Evolutionary conservation across 345 rosid species (phyloP).

Genomic region (Cardamine chenopodiifolia): DNA sequence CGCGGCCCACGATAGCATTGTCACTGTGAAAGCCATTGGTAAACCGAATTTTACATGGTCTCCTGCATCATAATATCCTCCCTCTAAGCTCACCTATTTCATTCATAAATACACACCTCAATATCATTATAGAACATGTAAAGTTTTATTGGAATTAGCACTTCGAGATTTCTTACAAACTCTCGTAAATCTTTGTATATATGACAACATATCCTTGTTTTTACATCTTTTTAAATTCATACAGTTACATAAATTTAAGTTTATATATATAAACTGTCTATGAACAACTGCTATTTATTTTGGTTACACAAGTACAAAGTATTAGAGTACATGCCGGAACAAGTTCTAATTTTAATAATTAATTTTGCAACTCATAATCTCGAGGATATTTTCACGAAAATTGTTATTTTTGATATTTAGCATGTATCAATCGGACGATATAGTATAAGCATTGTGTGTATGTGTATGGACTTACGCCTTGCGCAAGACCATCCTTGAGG

Average conservation of each 20-base stretch:
- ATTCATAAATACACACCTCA: constrained; percentile 20
- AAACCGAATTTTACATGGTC: constrained; percentile 92
- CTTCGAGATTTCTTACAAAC: background rate
- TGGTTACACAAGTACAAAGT: background rate
- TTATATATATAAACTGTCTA: too few relatives aligned
- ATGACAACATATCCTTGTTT: background rate
- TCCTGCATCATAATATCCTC: constrained; percentile 94
- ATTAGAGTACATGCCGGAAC: background rate
- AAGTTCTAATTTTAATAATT: background rate
- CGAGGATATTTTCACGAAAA: background rate
- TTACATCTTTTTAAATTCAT: background rate
- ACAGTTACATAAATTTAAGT: background rate
- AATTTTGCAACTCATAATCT: background rate
- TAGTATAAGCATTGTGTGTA: background rate
- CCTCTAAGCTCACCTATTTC: constrained; percentile 71
- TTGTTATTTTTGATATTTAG: background rate
- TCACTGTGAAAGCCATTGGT: constrained; percentile 78
- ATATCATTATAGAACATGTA: background rate
- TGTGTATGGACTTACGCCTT: constrained; percentile 51
- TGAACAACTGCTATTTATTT: background rate
- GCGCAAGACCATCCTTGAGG: constrained; percentile 59
- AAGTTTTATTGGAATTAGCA: background rate
- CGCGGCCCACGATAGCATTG: constrained; percentile 80
- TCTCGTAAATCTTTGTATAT: background rate
- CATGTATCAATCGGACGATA: background rate